Base-by-base conservation (phyloP, 2,329 filamentous ascomycete species). In the Trichoderma asperellum region DNA sequence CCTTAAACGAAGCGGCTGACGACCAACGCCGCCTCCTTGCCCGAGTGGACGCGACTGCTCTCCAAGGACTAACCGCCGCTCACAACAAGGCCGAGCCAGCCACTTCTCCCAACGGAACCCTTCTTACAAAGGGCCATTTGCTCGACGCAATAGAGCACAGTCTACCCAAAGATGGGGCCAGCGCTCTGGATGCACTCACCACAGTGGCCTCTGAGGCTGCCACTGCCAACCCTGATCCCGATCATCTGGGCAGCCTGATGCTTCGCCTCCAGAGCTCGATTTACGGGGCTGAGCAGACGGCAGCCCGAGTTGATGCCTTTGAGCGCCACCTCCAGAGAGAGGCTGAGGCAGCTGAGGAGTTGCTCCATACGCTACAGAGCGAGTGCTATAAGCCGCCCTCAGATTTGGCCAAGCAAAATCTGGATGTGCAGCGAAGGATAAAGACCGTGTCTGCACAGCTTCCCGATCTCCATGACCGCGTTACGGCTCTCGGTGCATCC, bases 1-100 rank as follows among this genome's bases (percentile, higher is more conserved):
- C 89, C 12, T 83, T 89, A 53, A 97, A 96, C 77, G 94, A 97
- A 76, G 81, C 87, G 14, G 92, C 91, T 6, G 91, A 94, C 72
- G 92, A 94, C 74, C 89, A 92, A 73, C 84, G 85, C 18, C 82
- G 83, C 2, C 79, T 90, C 1, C 75, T 92, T 11, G 82, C 86
- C 34, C 82, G 83, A 24, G 81, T 91, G 18, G 89, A 93, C 73
- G 82, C 85, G 43, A 82, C 85, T 35, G 87, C 89, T 2, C 79
- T 93, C 5, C 79, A 83, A 16, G 85, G 89, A 68, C 76, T 91
- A 11, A 76, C 72, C 61, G 70, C 70, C n/a, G 71, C 71, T 18
- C 56, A 68, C 21, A 57, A 27, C 56, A 70, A 59, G 55, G 57
- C 35, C n/a, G 63, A 57, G 32, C 59, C 60, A 24, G 66, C 68